These are phyloP conservation scores for Penicillium sp. DNA, from an alignment of 2,329 filamentous ascomycete species.

Conservation along the genomic window DNA sequence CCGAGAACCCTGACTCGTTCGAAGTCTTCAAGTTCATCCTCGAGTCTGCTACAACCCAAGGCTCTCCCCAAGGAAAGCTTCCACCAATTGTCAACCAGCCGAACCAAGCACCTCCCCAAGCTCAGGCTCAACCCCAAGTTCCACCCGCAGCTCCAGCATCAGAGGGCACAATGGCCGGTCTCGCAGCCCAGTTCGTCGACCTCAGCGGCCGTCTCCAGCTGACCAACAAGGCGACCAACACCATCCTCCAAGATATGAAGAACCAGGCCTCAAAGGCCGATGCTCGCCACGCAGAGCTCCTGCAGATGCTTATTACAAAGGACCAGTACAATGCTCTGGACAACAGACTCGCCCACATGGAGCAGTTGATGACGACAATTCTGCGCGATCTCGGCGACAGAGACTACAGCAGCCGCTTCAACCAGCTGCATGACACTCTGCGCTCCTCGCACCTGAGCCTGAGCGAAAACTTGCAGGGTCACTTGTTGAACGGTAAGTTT, in stretches of 20 bases:
- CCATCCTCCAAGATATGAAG: conserved; percentile 56
- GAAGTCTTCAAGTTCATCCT: conserved; percentile 87
- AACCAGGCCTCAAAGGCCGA: conserved; percentile 54
- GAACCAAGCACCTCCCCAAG: conserved; percentile 11
- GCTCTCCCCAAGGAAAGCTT: conserved; percentile 18
- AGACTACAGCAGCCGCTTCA: conserved; percentile 58
- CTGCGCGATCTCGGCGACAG: conserved; percentile 58
- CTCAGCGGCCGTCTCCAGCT: conserved; percentile 76
- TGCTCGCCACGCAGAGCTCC: conserved; percentile 55
- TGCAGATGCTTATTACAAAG: conserved; percentile 37
- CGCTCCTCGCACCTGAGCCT: conserved; percentile 56
- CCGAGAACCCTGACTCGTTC: conserved; percentile 91
- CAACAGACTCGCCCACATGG: conserved; percentile 54
- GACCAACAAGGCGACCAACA: conserved; percentile 61
- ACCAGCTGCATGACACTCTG: conserved; percentile 55
- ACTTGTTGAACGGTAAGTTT: conserved; percentile 52
- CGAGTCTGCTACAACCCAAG: conserved; percentile 50
- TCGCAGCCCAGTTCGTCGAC: conserved; percentile 70
- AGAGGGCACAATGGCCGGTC: conserved; percentile 20
- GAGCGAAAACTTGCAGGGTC: conserved; percentile 52
- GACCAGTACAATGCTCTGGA: conserved; percentile 45
- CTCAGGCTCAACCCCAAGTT: conserved; percentile 36
- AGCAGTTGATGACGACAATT: conserved; percentile 52
- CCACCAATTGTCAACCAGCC: conserved; percentile 26
- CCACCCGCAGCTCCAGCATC: conserved; percentile 48